These are phyloP conservation scores for Lasiodiplodia citricola DNA, from an alignment of 2,329 filamentous ascomycete species.

Conservation along the genomic window DNA sequence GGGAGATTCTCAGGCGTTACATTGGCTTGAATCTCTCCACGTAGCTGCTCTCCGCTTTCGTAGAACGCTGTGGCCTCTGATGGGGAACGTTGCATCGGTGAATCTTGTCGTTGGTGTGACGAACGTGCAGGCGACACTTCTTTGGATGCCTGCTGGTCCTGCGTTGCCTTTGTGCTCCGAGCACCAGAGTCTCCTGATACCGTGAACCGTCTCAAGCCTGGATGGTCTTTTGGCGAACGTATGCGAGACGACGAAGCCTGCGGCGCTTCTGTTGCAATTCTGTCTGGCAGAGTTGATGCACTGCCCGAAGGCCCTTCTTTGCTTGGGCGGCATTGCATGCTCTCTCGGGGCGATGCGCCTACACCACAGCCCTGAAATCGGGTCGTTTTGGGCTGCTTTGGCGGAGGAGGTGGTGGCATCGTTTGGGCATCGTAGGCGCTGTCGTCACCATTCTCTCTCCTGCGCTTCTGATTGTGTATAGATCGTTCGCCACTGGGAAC, in stretches of 20 bases:
- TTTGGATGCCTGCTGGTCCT: neutral
- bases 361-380: neutral
- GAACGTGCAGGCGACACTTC: neutral
- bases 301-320: too few relatives aligned
- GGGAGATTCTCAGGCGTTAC: neutral
- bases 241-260: too few relatives aligned
- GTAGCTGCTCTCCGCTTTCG: neutral
- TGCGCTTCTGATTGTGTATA: neutral
- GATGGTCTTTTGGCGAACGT: too few relatives aligned
- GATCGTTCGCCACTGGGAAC: too few relatives aligned
- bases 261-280: too few relatives aligned
- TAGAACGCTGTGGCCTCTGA: neutral
- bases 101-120: neutral
- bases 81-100: neutral
- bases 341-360: neutral
- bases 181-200: too few relatives aligned
- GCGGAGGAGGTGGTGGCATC: neutral
- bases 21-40: neutral
- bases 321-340: neutral
- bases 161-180: too few relatives aligned
- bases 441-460: neutral
- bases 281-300: too few relatives aligned
- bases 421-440: neutral
- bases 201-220: neutral
- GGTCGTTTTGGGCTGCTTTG: neutral